Percentiles rank a stretch among this genome's conserved stretches.
Evolutionary conservation across 2,329 filamentous ascomycete species (phyloP).

Genomic region (Leptographium wingfieldii): DNA sequence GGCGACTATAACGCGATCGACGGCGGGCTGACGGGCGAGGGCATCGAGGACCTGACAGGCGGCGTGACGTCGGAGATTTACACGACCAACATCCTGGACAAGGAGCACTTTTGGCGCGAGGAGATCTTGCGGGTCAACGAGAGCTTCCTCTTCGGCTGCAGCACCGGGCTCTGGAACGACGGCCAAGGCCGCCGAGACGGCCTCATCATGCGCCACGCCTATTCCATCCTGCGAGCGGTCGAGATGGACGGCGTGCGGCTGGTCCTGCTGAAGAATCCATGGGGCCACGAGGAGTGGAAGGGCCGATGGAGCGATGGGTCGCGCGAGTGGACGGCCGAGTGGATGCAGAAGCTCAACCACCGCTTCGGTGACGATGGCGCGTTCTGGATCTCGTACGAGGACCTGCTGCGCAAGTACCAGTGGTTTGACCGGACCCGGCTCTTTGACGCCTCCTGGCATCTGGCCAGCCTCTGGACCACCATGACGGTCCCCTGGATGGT

Average conservation of each 20-base stretch:
- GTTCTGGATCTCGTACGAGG: slow-evolving; percentile 52
- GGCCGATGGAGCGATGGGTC: slow-evolving; percentile 47
- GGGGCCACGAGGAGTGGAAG: slow-evolving; percentile 50
- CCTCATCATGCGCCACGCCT: slow-evolving; percentile 46
- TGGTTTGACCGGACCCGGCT: slow-evolving; percentile 50
- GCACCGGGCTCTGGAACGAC: slow-evolving; percentile 40
- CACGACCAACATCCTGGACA: slow-evolving; percentile 60
- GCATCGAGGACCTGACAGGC: slow-evolving; percentile 45
- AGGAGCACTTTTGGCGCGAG: slow-evolving; percentile 71
- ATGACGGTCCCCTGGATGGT: slow-evolving; percentile 50
- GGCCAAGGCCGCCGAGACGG: slow-evolving; percentile 50
- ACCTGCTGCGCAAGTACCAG: slow-evolving; percentile 49
- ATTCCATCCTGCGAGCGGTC: slow-evolving; percentile 47
- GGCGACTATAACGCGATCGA: slow-evolving; percentile 62
- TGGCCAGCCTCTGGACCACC: slow-evolving; percentile 47
- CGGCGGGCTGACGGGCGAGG: slow-evolving; percentile 45
- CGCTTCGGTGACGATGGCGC: slow-evolving; percentile 49
- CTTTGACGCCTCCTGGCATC: slow-evolving; percentile 46
- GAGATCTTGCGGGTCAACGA: slow-evolving; percentile 71
- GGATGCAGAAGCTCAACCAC: slow-evolving; percentile 43
- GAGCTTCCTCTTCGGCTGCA: slow-evolving; percentile 66
- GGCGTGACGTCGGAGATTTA: slow-evolving; percentile 59
- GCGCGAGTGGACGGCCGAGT: slow-evolving; percentile 48
- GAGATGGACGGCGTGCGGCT: slow-evolving; percentile 37
- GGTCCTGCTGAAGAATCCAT: slow-evolving; percentile 39